A percentile compares a stretch with the other conserved stretches of the same genome.
Evolutionary conservation across 2,329 filamentous ascomycete genomes (phyloP).

Genomic region (Phialocephala sp.): DNA sequence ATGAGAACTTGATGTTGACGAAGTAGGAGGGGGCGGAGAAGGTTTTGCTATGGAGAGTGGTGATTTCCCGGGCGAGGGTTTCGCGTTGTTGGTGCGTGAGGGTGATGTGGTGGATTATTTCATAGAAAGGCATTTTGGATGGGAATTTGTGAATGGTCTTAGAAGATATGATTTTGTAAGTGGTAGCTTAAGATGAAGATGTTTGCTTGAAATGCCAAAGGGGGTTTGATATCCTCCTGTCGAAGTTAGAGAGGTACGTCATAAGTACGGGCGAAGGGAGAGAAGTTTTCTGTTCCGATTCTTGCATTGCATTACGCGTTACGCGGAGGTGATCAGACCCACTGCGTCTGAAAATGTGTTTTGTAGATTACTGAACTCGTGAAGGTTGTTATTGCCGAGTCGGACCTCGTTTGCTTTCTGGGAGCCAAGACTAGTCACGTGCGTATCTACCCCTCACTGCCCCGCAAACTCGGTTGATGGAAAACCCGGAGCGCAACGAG

Average conservation of each 20-base stretch:
- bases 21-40: constrained; percentile 27
- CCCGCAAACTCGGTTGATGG: background rate
- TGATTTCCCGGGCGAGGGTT: constrained; percentile 19
- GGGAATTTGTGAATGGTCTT: background rate
- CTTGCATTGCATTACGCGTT: background rate
- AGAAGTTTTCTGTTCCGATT: background rate
- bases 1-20: constrained; percentile 29
- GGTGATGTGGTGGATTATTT: constrained; percentile 18
- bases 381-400: background rate
- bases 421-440: background rate
- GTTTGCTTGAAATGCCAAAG: background rate
- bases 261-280: background rate
- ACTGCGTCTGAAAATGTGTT: too few relatives aligned
- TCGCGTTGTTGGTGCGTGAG: constrained; percentile 12
- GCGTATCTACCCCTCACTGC: background rate
- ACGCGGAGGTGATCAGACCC: too few relatives aligned
- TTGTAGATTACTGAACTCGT: background rate
- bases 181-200: background rate
- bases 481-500: background rate
- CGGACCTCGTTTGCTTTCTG: background rate
- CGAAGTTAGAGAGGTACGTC: background rate
- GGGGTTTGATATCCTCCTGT: background rate
- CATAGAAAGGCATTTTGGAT: constrained; percentile 28
- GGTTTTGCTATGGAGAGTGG: constrained; percentile 21
- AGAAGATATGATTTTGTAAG: background rate